phyloP scores from a whole-genome alignment of 192 early-diverging fungal genomes.

The Coemansia sp. region DNA sequence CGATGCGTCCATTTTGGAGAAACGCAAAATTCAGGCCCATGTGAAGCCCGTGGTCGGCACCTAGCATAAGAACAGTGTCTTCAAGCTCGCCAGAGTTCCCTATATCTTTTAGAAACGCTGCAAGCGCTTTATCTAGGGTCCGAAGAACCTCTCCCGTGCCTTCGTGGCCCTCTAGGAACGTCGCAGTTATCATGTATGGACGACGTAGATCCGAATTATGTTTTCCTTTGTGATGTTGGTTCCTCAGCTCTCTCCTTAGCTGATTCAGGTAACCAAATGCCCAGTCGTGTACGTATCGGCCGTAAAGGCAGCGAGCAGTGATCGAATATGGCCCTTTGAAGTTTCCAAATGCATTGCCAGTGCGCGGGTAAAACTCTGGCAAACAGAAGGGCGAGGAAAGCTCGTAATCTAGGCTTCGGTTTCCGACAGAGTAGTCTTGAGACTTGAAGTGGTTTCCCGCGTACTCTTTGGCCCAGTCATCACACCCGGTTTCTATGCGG shows the following conservation, averaged over 20 bases:
- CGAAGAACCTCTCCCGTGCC: conserved; percentile 46
- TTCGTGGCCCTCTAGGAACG: conserved; percentile 48
- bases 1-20: conserved; percentile 40
- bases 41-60: conserved; percentile 43
- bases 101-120: conserved; percentile 30
- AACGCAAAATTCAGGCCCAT: conserved; percentile 53
- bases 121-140: conserved; percentile 27
- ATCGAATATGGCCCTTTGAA: conserved; percentile 52
- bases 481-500: conserved; percentile 54
- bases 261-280: conserved; percentile 42
- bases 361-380: conserved; percentile 53
- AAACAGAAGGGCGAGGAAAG: conserved; percentile 58
- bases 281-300: conserved; percentile 43
- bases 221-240: background rate
- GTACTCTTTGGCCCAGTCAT: conserved; percentile 57
- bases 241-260: conserved; percentile 31
- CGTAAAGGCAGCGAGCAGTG: conserved; percentile 40
- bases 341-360: conserved; percentile 57
- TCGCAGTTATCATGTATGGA: conserved; percentile 39
- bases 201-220: background rate
- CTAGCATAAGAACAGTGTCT: conserved; percentile 37
- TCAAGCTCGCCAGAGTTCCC: conserved; percentile 38
- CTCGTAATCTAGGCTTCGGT: conserved; percentile 56
- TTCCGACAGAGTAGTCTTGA: conserved; percentile 34
- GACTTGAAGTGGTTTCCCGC: conserved; percentile 17